Conservation (phyloP, 2,329 filamentous ascomycete genomes). For the Curvularia eragrostidis region DNA sequence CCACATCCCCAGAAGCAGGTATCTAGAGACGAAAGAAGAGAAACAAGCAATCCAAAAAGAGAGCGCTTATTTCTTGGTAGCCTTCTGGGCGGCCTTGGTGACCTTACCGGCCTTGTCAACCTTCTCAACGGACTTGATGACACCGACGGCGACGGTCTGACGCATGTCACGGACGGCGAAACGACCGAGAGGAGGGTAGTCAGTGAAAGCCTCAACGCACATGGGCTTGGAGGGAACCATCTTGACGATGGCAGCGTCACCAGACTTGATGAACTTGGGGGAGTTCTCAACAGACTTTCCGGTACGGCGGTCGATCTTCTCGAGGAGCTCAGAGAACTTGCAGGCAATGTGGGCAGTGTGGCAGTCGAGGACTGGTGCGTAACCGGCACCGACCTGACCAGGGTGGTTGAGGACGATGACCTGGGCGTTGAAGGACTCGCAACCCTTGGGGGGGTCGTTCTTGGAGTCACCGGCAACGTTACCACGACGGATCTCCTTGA, state of each 20-base stretch:
- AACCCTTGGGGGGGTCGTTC: slow-evolving; percentile 92
- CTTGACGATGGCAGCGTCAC: slow-evolving; percentile 99
- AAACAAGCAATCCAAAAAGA: slow-evolving; percentile 41
- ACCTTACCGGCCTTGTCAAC: slow-evolving; percentile 59
- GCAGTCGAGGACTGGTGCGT: slow-evolving; percentile 99
- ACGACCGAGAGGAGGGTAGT: slow-evolving; percentile 99
- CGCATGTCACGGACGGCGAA: slow-evolving; percentile 99
- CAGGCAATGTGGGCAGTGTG: slow-evolving; percentile 99
- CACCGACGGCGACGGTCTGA: slow-evolving; percentile 84
- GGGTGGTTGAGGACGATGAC: slow-evolving; percentile 99
- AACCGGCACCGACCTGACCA: slow-evolving; percentile 98
- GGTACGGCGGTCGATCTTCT: slow-evolving; percentile 99
- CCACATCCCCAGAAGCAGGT: slow-evolving; percentile 49
- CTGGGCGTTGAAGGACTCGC: slow-evolving; percentile 97
- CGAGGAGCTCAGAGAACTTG: slow-evolving; percentile 99
- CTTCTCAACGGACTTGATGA: slow-evolving; percentile 75
- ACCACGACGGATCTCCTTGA: slow-evolving; percentile 99
- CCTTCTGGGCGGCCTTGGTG: slow-evolving; percentile 57
- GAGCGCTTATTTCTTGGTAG: slow-evolving; percentile 52
- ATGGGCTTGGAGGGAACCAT: slow-evolving; percentile 99
- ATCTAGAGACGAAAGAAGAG: slow-evolving; percentile 43
- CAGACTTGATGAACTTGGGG: slow-evolving; percentile 99
- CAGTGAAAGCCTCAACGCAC: slow-evolving; percentile 99
- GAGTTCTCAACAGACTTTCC: slow-evolving; percentile 90
- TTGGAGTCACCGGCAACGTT: slow-evolving; percentile 99